Conservation (phyloP, 805 yeast genomes). For the Starmerella stellata region DNA sequence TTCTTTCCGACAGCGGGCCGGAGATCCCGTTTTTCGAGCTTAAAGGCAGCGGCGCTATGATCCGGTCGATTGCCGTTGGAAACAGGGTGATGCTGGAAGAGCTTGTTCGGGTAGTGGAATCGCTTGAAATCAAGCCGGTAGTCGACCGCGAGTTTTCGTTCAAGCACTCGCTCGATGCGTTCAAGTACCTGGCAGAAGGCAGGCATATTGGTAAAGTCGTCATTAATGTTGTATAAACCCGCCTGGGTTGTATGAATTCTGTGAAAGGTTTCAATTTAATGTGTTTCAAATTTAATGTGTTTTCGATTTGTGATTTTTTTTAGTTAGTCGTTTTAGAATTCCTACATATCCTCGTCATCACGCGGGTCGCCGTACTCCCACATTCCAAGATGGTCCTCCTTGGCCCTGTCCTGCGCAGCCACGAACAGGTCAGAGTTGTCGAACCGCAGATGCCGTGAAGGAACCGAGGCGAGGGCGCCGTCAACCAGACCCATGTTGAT, state of each 20-base stretch:
- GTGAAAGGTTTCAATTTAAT: too few species aligned
- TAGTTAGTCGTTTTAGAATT: too few species aligned
- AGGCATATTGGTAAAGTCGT: not conserved
- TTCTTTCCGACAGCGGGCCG: not conserved
- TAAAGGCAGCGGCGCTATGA: not conserved
- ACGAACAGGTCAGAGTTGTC: constrained; percentile 24
- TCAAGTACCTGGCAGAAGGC: not conserved
- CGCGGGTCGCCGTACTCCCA: constrained; percentile 65
- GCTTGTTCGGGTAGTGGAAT: not conserved
- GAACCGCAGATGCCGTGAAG: constrained; percentile 20
- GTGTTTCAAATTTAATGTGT: too few species aligned
- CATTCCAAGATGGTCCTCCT: constrained; percentile 37
- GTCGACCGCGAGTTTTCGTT: not conserved
- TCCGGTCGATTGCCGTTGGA: not conserved
- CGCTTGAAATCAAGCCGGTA: not conserved
- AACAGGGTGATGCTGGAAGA: not conserved
- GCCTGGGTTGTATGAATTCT: too few species aligned
- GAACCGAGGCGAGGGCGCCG: constrained; percentile 44
- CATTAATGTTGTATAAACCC: not conserved
- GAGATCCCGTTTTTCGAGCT: not conserved
- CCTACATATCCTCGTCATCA: constrained; percentile 30
- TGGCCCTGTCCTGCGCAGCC: constrained; percentile 33
- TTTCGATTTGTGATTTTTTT: too few species aligned
- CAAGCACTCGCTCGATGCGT: not conserved
- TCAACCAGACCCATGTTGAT: constrained; percentile 41